Base-by-base conservation (phyloP, 129 eudicot genomes). In the Flaveria trinervia region DNA sequence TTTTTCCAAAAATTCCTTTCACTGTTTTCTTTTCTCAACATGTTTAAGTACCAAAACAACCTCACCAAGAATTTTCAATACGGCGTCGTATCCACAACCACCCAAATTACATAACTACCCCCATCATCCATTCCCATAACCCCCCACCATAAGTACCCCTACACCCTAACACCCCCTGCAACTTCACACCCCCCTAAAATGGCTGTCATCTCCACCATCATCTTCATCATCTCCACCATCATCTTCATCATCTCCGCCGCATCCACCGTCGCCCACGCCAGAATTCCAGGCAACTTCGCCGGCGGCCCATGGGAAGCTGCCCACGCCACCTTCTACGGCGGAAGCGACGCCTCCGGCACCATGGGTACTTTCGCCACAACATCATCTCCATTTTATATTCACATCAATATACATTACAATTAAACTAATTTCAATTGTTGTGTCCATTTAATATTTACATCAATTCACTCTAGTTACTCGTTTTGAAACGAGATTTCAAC, bases 331-430 rank as follows among this genome's bases (percentile, higher is more conserved):
- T 92, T 92, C 75, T 87, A 87, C 48, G 93, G 97, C 16, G 97
- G 96, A 18, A 86, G 93, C 65, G 96, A 92, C 39, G 97, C 97
- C 48, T 92, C 96, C 72, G 97, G 96, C 48, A 89, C 97, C 4
- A 92, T 92, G 97, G 97, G 97, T 92, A 86, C 39, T 36, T 36
- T 4, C 7, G 1, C 41, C 6, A 36, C 41, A 36, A 30, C 3
- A 2, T 3, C 3, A 3, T 30, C 36, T 30, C 36, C 36, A 30
- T 30, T 30, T 30, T 30, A 30, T 26, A 2, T 26, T 26, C 4
- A 26, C 30, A 26, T 26, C 30, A 2, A 26, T 26, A 1, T 2
- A 26, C 30, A 26, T 26, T 20, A 20, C 22, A 20, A 20, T 20
- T 20, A 20, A 20, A 20, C 22, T 20, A 20, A 20, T 20, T 26